Conservation (phyloP, 495 filamentous ascomycete genomes). For the Thermothielavioides terrestris region DNA sequence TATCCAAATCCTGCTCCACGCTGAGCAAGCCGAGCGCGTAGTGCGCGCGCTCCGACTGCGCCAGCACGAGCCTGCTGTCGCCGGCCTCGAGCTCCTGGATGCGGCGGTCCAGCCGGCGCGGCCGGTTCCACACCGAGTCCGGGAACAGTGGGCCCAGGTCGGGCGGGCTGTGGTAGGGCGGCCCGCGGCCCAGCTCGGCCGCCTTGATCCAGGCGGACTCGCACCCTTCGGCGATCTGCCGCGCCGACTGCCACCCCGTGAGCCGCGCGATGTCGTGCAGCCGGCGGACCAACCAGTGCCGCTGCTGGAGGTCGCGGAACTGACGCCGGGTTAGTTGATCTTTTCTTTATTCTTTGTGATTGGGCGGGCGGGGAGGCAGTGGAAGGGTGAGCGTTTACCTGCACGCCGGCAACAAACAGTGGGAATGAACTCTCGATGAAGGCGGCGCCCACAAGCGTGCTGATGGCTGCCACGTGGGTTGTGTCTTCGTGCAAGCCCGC, state of each 20-base stretch:
- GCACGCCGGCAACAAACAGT: conserved; percentile 77
- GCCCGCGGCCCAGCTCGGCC: conserved; percentile 62
- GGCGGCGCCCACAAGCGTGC: conserved; percentile 70
- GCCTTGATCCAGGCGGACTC: conserved; percentile 73
- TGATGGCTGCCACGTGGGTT: conserved; percentile 50
- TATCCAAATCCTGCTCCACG: conserved; percentile 44
- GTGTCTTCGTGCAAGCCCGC: conserved; percentile 68
- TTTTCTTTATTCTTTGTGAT: not conserved
- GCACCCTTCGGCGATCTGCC: conserved; percentile 71
- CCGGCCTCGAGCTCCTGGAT: conserved; percentile 31
- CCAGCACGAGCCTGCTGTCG: conserved; percentile 34
- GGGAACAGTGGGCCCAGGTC: conserved; percentile 26
- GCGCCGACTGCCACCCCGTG: conserved; percentile 79
- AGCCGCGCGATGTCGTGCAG: conserved; percentile 66
- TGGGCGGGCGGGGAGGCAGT: not conserved
- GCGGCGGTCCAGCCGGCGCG: conserved; percentile 33
- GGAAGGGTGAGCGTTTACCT: conserved; percentile 29
- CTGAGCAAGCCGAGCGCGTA: conserved; percentile 47
- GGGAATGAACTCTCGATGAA: conserved; percentile 71
- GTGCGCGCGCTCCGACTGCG: conserved; percentile 41
- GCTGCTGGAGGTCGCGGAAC: conserved; percentile 62
- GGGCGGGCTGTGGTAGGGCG: conserved; percentile 55
- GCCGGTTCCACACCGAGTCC: conserved; percentile 33
- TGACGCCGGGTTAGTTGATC: too few species aligned
- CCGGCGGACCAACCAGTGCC: conserved; percentile 64